These are phyloP conservation scores for Ascochyta lentis DNA, from an alignment of 2,329 filamentous ascomycete species.

Conservation along the genomic window DNA sequence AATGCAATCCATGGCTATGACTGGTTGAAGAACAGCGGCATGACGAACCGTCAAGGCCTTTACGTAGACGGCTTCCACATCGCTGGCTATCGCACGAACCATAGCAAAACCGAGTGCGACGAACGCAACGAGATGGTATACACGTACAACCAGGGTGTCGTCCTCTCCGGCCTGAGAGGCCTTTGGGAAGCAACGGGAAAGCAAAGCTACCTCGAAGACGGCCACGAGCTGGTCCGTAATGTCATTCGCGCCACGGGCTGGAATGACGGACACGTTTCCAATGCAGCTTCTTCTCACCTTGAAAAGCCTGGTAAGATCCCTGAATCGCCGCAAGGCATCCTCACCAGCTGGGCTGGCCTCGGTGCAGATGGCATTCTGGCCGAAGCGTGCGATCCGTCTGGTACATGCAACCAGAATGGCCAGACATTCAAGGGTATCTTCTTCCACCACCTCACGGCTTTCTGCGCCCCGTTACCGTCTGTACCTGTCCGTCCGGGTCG, in stretches of 20 bases:
- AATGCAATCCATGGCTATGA: slow-evolving; percentile 79
- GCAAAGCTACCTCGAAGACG: slow-evolving; percentile 75
- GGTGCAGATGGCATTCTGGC: slow-evolving; percentile 83
- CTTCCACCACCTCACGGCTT: slow-evolving; percentile 83
- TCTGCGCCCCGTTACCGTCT: slow-evolving; percentile 71
- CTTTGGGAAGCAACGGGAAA: slow-evolving; percentile 81
- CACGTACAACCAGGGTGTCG: slow-evolving; percentile 93
- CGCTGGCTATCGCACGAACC: slow-evolving; percentile 62
- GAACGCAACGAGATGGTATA: slow-evolving; percentile 86
- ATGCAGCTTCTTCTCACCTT: slow-evolving; percentile 2
- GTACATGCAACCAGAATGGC: slow-evolving; percentile 78
- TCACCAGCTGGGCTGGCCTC: slow-evolving; percentile 69
- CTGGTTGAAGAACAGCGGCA: slow-evolving; percentile 81
- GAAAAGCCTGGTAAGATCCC: slow-evolving; percentile 13
- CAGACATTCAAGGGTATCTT: slow-evolving; percentile 96
- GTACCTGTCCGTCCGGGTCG: slow-evolving; percentile 55
- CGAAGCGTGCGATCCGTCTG: slow-evolving; percentile 79
- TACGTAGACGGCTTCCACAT: slow-evolving; percentile 93
- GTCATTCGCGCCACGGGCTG: slow-evolving; percentile 84
- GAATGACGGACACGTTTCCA: slow-evolving; percentile 43
- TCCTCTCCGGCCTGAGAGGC: slow-evolving; percentile 80
- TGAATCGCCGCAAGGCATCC: neutral
- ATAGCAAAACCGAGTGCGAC: slow-evolving; percentile 76
- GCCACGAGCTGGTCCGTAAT: slow-evolving; percentile 75
- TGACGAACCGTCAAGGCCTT: slow-evolving; percentile 77